These are phyloP conservation scores for Neurospora sp. DNA, from an alignment of 2,329 filamentous ascomycete genomes.

Conservation along the genomic window DNA sequence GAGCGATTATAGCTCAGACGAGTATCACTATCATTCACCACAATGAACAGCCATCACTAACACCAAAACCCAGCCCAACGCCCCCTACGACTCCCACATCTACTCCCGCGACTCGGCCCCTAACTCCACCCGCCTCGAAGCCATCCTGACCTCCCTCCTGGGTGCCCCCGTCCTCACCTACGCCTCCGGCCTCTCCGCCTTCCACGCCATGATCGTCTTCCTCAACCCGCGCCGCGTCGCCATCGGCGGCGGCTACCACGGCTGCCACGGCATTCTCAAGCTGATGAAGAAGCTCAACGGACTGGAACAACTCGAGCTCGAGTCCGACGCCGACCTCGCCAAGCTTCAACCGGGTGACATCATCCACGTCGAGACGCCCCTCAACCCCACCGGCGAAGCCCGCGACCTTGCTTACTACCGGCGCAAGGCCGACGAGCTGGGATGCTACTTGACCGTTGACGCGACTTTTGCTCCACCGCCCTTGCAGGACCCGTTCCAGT, in stretches of 20 bases:
- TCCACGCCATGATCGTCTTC: constrained; percentile 78
- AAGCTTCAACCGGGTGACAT: constrained; percentile 69
- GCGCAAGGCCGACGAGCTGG: constrained; percentile 56
- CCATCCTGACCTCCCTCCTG: constrained; percentile 65
- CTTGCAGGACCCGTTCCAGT: constrained; percentile 72
- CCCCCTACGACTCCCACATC: constrained; percentile 54
- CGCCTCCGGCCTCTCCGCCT: constrained; percentile 73
- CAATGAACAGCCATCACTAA: not conserved
- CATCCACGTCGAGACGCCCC: constrained; percentile 83
- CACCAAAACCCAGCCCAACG: constrained; percentile 30
- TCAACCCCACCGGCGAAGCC: constrained; percentile 83
- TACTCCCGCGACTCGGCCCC: constrained; percentile 77
- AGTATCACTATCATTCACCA: not conserved
- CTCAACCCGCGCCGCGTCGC: constrained; percentile 74
- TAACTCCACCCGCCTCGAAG: constrained; percentile 76
- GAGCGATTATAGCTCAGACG: no score
- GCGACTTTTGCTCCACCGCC: constrained; percentile 89
- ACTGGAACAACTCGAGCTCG: constrained; percentile 60
- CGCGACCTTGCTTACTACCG: constrained; percentile 64
- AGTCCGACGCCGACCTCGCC: constrained; percentile 32
- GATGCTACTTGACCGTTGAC: constrained; percentile 75
- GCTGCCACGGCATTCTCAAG: constrained; percentile 75
- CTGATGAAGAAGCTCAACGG: constrained; percentile 68
- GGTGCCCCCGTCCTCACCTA: constrained; percentile 66
- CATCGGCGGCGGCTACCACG: constrained; percentile 82